A percentile compares a stretch with the other conserved stretches of the same genome.
These are phyloP conservation scores for Gynochthodes officinalis DNA, from an alignment of 257 asterid species.

Conservation along the genomic window DNA sequence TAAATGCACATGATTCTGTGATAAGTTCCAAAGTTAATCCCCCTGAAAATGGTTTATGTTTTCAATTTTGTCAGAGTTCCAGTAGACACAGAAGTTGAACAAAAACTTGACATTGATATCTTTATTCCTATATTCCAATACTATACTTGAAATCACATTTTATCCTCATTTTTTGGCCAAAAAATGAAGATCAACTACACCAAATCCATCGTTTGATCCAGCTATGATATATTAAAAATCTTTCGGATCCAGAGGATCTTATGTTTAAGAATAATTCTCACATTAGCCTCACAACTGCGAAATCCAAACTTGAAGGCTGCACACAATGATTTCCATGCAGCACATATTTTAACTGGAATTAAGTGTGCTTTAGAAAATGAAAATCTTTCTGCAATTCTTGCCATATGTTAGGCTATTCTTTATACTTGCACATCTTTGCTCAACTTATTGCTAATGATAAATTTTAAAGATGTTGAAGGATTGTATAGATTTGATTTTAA, in stretches of 20 bases:
- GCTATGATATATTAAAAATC: neutral
- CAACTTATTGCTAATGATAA: too few species aligned
- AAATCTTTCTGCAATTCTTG: too few species aligned
- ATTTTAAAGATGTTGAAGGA: too few species aligned
- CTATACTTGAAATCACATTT: neutral
- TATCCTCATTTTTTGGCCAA: neutral
- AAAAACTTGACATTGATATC: neutral
- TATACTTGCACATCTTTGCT: too few species aligned
- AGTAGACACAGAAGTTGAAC: neutral
- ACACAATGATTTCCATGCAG: neutral
- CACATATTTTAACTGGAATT: too few species aligned
- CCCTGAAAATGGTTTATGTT: neutral
- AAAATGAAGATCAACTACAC: neutral
- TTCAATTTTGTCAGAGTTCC: neutral
- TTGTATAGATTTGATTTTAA: too few species aligned
- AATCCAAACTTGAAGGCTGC: neutral
- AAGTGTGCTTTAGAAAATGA: too few species aligned
- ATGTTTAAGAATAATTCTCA: neutral
- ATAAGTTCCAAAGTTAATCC: neutral
- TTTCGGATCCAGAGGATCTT: neutral
- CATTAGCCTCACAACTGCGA: neutral
- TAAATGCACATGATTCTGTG: neutral
- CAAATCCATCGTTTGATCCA: neutral
- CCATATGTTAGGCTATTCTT: too few species aligned
- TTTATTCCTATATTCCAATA: neutral